These are phyloP conservation scores for Coffea humblotiana DNA, from an alignment of 305 asterid genomes.

Conservation along the genomic window DNA sequence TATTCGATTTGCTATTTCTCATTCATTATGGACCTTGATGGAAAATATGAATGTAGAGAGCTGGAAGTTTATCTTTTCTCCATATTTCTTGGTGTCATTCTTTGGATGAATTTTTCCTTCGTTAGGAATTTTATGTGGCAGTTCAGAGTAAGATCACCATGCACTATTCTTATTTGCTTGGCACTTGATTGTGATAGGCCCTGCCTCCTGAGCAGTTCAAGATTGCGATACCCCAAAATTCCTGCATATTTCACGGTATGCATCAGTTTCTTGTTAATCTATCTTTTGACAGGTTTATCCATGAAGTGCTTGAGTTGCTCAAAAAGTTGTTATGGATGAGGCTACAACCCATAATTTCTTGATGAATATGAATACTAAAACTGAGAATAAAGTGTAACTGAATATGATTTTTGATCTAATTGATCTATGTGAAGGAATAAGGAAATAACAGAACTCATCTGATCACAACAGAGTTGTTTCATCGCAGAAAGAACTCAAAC, in stretches of 20 bases:
- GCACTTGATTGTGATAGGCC: constrained; percentile 51
- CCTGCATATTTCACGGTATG: constrained; percentile 95
- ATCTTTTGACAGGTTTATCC: background rate
- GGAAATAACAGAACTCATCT: background rate
- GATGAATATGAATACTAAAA: background rate
- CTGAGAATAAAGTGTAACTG: background rate
- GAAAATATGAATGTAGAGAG: background rate
- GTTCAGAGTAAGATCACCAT: constrained; percentile 4
- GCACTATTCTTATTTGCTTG: constrained; percentile 19
- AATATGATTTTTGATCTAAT: background rate
- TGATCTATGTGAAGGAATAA: background rate
- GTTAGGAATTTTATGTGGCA: background rate
- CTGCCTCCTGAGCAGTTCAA: constrained; percentile 77
- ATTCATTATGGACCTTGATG: background rate
- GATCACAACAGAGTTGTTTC: too few relatives aligned
- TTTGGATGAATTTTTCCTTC: background rate
- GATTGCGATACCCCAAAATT: constrained; percentile 77
- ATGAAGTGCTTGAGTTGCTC: background rate
- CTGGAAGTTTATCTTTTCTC: background rate
- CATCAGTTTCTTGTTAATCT: background rate
- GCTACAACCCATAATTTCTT: background rate
- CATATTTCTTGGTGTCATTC: background rate
- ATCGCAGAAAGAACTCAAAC: background rate
- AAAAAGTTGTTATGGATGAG: background rate
- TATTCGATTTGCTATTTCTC: background rate